A percentile compares a stretch with the other conserved stretches of the same genome.
Evolutionary conservation across 306 rosid species (phyloP).

Genomic region (Pyrus pyrifolia): DNA sequence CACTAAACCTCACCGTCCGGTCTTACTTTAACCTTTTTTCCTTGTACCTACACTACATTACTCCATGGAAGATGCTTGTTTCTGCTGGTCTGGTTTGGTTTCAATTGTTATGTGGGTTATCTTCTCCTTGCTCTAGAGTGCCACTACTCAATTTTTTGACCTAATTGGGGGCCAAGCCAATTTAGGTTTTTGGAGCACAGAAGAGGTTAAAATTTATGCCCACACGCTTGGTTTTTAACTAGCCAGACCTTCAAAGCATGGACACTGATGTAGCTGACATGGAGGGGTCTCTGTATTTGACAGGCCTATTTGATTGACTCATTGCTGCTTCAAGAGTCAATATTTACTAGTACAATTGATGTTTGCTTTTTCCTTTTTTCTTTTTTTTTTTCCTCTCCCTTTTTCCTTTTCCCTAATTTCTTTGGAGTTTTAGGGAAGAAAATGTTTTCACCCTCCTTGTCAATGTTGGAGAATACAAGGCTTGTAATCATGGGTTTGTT

Average conservation of each 20-base stretch:
- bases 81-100: slow-evolving; percentile 26
- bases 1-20: neutral
- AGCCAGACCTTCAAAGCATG: slow-evolving; percentile 15
- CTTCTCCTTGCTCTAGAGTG: slow-evolving; percentile 16
- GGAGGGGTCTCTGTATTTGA: slow-evolving; percentile 18
- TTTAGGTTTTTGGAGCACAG: slow-evolving; percentile 35
- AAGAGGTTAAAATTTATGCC: slow-evolving; percentile 26
- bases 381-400: slow-evolving; percentile 26
- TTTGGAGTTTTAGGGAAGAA: slow-evolving; percentile 21
- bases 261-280: slow-evolving; percentile 19
- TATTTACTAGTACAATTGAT: slow-evolving; percentile 14
- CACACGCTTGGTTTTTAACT: slow-evolving; percentile 30
- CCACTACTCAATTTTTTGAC: slow-evolving; percentile 28
- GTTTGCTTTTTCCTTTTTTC: slow-evolving; percentile 18
- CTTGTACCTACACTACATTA: neutral
- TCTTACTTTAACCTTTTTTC: neutral
- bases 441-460: slow-evolving; percentile 28
- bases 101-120: slow-evolving; percentile 18
- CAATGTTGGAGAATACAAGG: slow-evolving; percentile 12
- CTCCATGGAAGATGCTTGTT: neutral
- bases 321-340: slow-evolving; percentile 21
- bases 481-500: neutral
- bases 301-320: slow-evolving; percentile 3
- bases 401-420: slow-evolving; percentile 43
- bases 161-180: slow-evolving; percentile 26